Evolutionary conservation across 2,329 filamentous ascomycete species (phyloP).

Genomic region (Penicillium oxalicum): DNA sequence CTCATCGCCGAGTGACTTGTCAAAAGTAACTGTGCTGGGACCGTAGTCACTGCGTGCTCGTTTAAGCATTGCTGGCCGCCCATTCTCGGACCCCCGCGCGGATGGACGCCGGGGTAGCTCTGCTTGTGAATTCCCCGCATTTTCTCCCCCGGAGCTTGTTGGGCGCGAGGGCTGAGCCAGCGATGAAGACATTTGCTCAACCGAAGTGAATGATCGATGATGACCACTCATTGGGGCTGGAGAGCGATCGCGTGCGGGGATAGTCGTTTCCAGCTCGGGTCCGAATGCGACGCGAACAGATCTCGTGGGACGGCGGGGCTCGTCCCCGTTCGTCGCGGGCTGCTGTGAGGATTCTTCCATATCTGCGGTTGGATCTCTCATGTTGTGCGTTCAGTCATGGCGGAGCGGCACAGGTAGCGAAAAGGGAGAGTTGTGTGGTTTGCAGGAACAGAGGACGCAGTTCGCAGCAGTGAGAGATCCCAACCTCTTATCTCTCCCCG

Average conservation of each 20-base stretch:
- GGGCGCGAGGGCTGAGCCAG: slow-evolving; percentile 21
- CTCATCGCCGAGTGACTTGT: slow-evolving; percentile 35
- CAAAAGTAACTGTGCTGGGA: slow-evolving; percentile 31
- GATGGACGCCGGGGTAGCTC: slow-evolving; percentile 22
- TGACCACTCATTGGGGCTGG: slow-evolving; percentile 27
- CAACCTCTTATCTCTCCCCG: neutral
- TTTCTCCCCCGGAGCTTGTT: slow-evolving; percentile 31
- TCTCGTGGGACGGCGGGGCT: slow-evolving; percentile 30
- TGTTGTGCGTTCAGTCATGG: slow-evolving; percentile 30
- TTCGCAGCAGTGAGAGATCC: neutral
- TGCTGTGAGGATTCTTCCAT: slow-evolving; percentile 30
- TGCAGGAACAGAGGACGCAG: slow-evolving; percentile 10
- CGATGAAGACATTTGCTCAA: slow-evolving; percentile 26
- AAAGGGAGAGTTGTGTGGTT: slow-evolving; percentile 3
- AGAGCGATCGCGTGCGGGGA: slow-evolving; percentile 31
- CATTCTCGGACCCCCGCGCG: slow-evolving; percentile 27
- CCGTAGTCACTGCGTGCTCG: slow-evolving; percentile 52
- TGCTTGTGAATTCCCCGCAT: slow-evolving; percentile 17
- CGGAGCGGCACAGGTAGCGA: slow-evolving; percentile 15
- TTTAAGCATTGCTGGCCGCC: slow-evolving; percentile 37
- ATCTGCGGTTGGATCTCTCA: slow-evolving; percentile 33
- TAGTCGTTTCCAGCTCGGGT: slow-evolving; percentile 34
- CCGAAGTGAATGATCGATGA: slow-evolving; percentile 31
- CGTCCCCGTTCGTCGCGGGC: slow-evolving; percentile 26
- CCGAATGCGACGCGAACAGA: slow-evolving; percentile 37